phyloP scores from a whole-genome alignment of 192 early-diverging fungal genomes.

The Mortierella hygrophila region DNA sequence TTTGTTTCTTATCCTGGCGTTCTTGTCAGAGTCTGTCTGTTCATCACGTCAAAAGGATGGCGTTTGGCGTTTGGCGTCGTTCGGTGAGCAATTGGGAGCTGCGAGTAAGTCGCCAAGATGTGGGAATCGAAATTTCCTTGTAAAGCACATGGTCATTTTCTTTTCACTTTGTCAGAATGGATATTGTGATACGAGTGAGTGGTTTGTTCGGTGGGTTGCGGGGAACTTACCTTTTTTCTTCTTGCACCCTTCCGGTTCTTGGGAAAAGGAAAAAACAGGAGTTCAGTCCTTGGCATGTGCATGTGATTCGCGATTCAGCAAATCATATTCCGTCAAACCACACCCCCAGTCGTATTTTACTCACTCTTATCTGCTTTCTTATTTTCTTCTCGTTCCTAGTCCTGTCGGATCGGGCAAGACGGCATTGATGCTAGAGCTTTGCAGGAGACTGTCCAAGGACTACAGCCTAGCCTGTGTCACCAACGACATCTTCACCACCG shows the following conservation, averaged over 20 bases:
- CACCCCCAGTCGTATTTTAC: neutral
- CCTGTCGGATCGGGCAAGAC: constrained; percentile 98
- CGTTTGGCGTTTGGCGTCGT: neutral
- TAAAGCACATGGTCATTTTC: too few species aligned
- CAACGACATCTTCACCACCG: constrained; percentile 98
- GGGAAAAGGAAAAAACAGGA: neutral
- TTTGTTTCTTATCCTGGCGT: neutral
- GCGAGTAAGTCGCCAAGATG: too few species aligned
- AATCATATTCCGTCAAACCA: neutral
- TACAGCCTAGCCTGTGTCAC: constrained; percentile 93
- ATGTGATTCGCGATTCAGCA: neutral
- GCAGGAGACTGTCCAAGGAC: constrained; percentile 81
- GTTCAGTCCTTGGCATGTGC: neutral
- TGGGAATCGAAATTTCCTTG: too few species aligned
- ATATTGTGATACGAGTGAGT: too few species aligned
- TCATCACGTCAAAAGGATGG: neutral
- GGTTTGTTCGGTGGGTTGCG: too few species aligned
- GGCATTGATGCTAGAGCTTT: constrained; percentile 92
- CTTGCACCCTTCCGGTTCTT: neutral
- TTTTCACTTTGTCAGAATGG: too few species aligned
- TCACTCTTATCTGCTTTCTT: constrained; percentile 6
- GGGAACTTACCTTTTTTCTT: neutral
- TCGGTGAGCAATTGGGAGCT: neutral
- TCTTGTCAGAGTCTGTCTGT: neutral
- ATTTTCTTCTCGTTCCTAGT: constrained; percentile 49